A percentile compares a stretch with the other conserved stretches of the same genome.
These are phyloP conservation scores for Brettanomyces nanus DNA, from an alignment of 805 yeast genomes.

Conservation along the genomic window DNA sequence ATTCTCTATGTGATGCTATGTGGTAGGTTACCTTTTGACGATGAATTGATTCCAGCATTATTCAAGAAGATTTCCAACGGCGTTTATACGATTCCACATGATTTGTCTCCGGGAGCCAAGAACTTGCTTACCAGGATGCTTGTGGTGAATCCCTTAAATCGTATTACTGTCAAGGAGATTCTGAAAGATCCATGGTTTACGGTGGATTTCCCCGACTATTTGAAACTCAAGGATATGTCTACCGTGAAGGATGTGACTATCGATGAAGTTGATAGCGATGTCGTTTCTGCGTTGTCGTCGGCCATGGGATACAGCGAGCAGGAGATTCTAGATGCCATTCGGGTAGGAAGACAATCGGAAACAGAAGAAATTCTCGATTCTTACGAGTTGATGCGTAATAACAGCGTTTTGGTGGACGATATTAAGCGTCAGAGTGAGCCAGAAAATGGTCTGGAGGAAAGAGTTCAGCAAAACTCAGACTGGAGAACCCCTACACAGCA, in stretches of 20 bases:
- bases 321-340: conserved; percentile 64
- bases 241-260: conserved; percentile 24
- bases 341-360: conserved; percentile 32
- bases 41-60: conserved; percentile 88
- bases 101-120: conserved; percentile 78
- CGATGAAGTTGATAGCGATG: conserved; percentile 59
- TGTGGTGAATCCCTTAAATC: conserved; percentile 87
- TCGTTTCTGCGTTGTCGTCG: conserved; percentile 62
- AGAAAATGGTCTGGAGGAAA: background rate
- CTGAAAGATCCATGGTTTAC: conserved; percentile 94
- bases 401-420: conserved; percentile 60
- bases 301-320: conserved; percentile 88
- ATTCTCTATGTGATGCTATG: conserved; percentile 92
- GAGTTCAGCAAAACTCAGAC: conserved; percentile 6
- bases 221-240: conserved; percentile 48
- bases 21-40: conserved; percentile 93
- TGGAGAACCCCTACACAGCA: conserved; percentile 26
- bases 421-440: conserved; percentile 33
- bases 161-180: conserved; percentile 88
- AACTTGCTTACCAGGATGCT: conserved; percentile 79
- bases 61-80: conserved; percentile 91
- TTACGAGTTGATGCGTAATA: conserved; percentile 73
- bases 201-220: conserved; percentile 69
- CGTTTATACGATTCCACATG: conserved; percentile 84
- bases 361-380: conserved; percentile 82